A percentile compares a stretch with the other conserved stretches of the same genome.
phyloP scores from a whole-genome alignment of 2,329 filamentous ascomycete genomes.

The Trichoderma sp. region DNA sequence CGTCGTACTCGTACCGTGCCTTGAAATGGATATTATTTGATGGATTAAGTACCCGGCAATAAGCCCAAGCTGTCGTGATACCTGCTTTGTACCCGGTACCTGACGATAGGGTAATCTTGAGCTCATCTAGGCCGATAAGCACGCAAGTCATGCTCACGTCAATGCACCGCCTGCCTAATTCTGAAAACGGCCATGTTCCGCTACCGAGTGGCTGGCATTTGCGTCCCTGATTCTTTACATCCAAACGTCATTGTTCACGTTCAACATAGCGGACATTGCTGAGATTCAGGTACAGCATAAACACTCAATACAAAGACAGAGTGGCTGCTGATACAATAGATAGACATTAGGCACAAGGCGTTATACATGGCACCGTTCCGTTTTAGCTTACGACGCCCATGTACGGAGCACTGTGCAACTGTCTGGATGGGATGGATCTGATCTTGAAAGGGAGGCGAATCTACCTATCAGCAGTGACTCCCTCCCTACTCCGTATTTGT shows the following conservation, averaged over 20 bases:
- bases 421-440: neutral
- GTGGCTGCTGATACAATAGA: neutral
- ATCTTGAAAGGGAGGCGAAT: constrained; percentile 6
- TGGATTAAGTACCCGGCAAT: neutral
- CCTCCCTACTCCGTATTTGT: neutral
- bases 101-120: neutral
- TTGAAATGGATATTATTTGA: neutral
- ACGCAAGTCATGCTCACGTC: constrained; percentile 14
- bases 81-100: neutral
- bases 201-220: neutral
- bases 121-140: constrained; percentile 16
- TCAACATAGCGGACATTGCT: neutral
- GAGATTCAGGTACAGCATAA: neutral
- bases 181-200: neutral
- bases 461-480: neutral
- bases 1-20: neutral
- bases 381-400: neutral
- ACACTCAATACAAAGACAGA: neutral
- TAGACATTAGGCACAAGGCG: neutral
- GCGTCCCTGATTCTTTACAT: too few relatives aligned
- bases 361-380: neutral
- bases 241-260: neutral
- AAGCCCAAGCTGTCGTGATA: neutral
- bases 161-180: neutral
- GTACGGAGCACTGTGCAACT: neutral